phyloP scores from a whole-genome alignment of 129 eudicot species.

The Logfia minima region DNA sequence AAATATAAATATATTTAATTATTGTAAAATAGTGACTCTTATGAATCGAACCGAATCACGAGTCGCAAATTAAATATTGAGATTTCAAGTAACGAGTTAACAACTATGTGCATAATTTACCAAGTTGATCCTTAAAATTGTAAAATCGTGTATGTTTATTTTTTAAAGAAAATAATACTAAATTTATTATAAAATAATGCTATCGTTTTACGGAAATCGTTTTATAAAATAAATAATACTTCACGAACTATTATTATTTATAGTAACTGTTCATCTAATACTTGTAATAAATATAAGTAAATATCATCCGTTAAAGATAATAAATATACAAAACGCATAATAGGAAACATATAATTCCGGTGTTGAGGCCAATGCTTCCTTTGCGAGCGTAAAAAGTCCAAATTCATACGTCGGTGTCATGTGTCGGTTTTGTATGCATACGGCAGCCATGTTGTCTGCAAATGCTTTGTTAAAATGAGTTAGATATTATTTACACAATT shows the following conservation, averaged over 20 bases:
- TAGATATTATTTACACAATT: neutral
- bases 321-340: constrained; percentile 3
- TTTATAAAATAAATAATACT: too few species aligned
- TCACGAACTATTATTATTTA: neutral
- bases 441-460: constrained; percentile 30
- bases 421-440: constrained; percentile 39
- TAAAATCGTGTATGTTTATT: too few species aligned
- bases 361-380: constrained; percentile 18
- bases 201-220: too few species aligned
- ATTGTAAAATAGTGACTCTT: too few species aligned
- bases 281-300: neutral
- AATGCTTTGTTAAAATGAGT: constrained; percentile 29
- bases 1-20: too few species aligned
- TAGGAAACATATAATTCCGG: neutral
- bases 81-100: too few species aligned
- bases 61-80: too few species aligned
- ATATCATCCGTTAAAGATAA: neutral
- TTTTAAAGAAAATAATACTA: too few species aligned
- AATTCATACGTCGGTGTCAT: constrained; percentile 17
- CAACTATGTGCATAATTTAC: too few species aligned
- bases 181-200: too few species aligned
- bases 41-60: too few species aligned
- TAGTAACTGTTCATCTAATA: neutral
- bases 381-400: constrained; percentile 28
- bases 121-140: neutral